These are phyloP conservation scores for Hygrocybe coccinea DNA, from an alignment of 768 basidiomycete genomes.

Conservation along the genomic window DNA sequence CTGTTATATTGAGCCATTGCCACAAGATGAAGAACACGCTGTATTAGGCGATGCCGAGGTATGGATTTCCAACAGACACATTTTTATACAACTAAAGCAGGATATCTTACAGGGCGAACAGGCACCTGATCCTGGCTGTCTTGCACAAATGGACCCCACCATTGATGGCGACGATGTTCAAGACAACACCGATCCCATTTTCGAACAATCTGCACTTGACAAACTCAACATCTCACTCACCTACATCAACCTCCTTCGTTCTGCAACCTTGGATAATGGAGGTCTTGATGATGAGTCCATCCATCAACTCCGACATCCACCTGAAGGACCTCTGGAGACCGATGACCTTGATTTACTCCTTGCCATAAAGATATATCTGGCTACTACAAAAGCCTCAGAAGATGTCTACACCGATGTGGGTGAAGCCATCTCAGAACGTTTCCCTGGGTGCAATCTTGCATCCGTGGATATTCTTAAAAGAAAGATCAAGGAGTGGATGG, in stretches of 20 bases:
- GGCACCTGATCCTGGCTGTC: not conserved
- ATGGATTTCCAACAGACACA: not conserved
- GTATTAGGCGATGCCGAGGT: not conserved
- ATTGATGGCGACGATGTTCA: not conserved
- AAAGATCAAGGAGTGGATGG: too few species aligned
- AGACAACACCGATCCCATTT: not conserved
- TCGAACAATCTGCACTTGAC: not conserved
- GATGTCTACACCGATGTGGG: too few species aligned
- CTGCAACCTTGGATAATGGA: too few species aligned
- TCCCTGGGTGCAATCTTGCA: too few species aligned
- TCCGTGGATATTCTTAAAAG: too few species aligned
- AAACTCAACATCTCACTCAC: too few species aligned
- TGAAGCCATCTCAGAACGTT: too few species aligned
- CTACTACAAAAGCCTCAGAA: too few species aligned
- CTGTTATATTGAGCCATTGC: too few species aligned
- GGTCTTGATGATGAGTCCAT: not conserved
- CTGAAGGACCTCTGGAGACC: not conserved
- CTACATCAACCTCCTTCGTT: too few species aligned
- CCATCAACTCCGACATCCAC: not conserved
- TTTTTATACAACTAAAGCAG: not conserved
- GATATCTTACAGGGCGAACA: too few species aligned
- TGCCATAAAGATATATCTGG: not conserved
- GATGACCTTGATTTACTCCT: not conserved
- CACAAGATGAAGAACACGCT: too few species aligned
- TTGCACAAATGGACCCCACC: not conserved